Evolutionary conservation across 1,139 yeast genomes (phyloP).

Genomic region (Hanseniaspora sp.): DNA sequence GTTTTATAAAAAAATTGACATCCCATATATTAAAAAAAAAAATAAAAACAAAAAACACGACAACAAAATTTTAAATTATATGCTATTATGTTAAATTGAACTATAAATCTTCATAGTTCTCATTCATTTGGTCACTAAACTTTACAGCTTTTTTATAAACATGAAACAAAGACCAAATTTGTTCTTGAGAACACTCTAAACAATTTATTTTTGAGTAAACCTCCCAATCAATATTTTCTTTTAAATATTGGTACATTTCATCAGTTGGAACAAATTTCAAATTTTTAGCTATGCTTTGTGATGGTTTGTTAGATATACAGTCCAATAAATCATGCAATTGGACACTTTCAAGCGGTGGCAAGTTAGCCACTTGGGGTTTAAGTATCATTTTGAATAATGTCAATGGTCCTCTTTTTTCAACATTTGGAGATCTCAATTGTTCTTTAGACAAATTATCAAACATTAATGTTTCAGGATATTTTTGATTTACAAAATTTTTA

Average conservation of each 20-base stretch:
- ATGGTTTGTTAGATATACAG: not conserved
- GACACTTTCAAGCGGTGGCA: not conserved
- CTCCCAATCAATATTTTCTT: not conserved
- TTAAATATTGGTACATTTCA: not conserved
- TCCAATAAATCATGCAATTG: not conserved
- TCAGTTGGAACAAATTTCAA: not conserved
- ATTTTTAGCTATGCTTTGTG: not conserved
- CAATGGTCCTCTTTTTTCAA: not conserved
- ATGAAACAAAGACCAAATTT: constrained; percentile 2
- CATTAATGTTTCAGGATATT: not conserved
- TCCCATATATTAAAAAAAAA: no score
- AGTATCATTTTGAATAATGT: not conserved
- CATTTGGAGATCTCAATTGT: not conserved
- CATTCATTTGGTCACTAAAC: not conserved
- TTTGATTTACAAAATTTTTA: not conserved
- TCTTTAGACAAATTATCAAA: not conserved
- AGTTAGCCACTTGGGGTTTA: not conserved
- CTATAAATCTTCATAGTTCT: not conserved
- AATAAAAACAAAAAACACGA: no score
- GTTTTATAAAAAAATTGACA: no score
- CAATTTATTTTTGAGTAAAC: not conserved
- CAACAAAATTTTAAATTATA: no score
- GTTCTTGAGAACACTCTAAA: not conserved
- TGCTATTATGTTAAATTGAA: no score
- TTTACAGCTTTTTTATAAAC: not conserved